Evolutionary conservation across 768 basidiomycete species (phyloP).

Genomic region (Chalciporus sphaerocephalus): DNA sequence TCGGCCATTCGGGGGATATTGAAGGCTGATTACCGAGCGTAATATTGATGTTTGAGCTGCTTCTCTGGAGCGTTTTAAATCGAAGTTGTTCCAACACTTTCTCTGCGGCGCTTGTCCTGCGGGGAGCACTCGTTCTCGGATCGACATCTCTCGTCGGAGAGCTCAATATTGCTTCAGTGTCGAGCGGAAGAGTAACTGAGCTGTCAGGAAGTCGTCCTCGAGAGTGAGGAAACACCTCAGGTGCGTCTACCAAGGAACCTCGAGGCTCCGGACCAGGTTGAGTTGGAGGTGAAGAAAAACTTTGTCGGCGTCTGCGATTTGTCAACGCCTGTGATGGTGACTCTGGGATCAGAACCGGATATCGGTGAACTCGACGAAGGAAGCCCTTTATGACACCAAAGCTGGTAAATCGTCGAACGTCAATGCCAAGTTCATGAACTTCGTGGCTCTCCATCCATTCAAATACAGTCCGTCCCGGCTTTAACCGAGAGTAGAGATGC

Average conservation of each 20-base stretch:
- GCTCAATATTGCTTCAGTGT: slow-evolving; percentile 18
- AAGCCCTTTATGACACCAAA: slow-evolving; percentile 99
- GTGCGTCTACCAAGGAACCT: slow-evolving; percentile 4
- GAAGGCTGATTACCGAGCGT: slow-evolving; percentile 15
- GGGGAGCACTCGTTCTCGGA: slow-evolving; percentile 29
- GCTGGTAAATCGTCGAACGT: slow-evolving; percentile 89
- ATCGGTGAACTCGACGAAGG: slow-evolving; percentile 88
- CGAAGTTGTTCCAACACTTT: slow-evolving; percentile 63
- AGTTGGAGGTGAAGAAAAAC: slow-evolving; percentile 22
- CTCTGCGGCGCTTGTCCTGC: slow-evolving; percentile 64
- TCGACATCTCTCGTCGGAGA: slow-evolving; percentile 35
- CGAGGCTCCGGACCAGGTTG: slow-evolving; percentile 11
- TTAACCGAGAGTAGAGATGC: slow-evolving; percentile 80
- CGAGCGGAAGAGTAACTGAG: slow-evolving; percentile 15
- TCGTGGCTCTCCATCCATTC: slow-evolving; percentile 84
- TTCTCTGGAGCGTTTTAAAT: slow-evolving; percentile 50
- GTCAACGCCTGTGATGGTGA: slow-evolving; percentile 16
- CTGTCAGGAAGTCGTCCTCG: slow-evolving; percentile 24
- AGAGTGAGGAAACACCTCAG: slow-evolving; percentile 14
- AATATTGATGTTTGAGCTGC: slow-evolving; percentile 21
- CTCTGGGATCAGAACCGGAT: slow-evolving; percentile 67
- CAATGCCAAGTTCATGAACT: slow-evolving; percentile 71
- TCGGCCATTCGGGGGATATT: slow-evolving; percentile 16
- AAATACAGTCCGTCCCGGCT: slow-evolving; percentile 75
- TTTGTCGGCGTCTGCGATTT: slow-evolving; percentile 29